phyloP scores from a whole-genome alignment of 306 rosid species.

The Corylus americana region DNA sequence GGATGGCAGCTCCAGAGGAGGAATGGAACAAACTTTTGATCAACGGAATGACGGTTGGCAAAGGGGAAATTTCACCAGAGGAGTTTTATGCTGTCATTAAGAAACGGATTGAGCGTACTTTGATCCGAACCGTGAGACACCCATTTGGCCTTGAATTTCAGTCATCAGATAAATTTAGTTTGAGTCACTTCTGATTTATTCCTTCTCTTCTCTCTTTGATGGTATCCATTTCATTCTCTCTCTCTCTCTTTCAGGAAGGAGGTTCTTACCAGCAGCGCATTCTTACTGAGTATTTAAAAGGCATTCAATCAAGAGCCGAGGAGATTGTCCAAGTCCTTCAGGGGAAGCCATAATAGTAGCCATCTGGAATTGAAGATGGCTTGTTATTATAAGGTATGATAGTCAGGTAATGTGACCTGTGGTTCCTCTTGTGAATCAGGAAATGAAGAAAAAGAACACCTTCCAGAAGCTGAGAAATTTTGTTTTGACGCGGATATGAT shows the following conservation, averaged over 20 bases:
- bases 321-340: constrained; percentile 67
- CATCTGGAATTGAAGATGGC: constrained; percentile 15
- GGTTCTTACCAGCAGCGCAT: constrained; percentile 91
- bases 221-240: constrained; percentile 20
- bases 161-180: background rate
- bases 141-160: constrained; percentile 1
- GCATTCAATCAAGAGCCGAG: constrained; percentile 71
- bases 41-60: constrained; percentile 71
- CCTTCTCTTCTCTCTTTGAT: constrained; percentile 8
- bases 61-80: constrained; percentile 66
- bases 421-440: constrained; percentile 1
- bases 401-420: constrained; percentile 18
- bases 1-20: constrained; percentile 77
- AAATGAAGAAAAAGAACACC: constrained; percentile 17
- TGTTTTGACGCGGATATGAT: background rate
- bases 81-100: constrained; percentile 67
- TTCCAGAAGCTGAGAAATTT: background rate
- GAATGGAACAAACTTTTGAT: constrained; percentile 78
- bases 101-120: constrained; percentile 83
- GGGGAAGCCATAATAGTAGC: constrained; percentile 48
- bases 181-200: background rate
- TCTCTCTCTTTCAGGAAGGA: constrained; percentile 60
- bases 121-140: constrained; percentile 83
- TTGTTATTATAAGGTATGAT: background rate
- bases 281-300: constrained; percentile 77